A percentile compares a stretch with the other conserved stretches of the same genome.
Evolutionary conservation across 2,329 filamentous ascomycete genomes (phyloP).

Genomic region (Emericellopsis atlantica): DNA sequence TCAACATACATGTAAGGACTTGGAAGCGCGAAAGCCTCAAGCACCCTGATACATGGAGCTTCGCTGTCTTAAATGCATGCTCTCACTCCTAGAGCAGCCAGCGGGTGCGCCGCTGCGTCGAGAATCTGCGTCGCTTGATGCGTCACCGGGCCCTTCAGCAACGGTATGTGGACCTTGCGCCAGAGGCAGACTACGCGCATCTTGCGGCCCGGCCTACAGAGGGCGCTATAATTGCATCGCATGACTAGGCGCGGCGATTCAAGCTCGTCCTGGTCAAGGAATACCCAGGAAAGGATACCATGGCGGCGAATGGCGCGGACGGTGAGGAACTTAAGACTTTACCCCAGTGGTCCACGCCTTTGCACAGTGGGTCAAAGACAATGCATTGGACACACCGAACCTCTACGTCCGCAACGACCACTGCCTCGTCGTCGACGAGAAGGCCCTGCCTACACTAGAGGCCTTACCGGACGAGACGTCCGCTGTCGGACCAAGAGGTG

Average conservation of each 20-base stretch:
- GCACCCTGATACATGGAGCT: neutral
- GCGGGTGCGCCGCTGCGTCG: neutral
- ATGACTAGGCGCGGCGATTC: too few relatives aligned
- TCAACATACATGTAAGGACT: neutral
- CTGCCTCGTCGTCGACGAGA: conserved; percentile 1
- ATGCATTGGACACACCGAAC: neutral
- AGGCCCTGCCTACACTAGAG: neutral
- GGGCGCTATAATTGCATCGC: neutral
- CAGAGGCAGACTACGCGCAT: neutral
- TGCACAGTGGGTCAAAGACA: too few relatives aligned
- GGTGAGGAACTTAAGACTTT: conserved; percentile 1
- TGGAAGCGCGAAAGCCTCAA: neutral
- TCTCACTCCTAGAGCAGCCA: neutral
- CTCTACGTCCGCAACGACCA: conserved; percentile 2
- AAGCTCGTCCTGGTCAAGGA: conserved; percentile 9
- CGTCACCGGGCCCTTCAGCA: neutral
- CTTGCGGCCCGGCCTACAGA: neutral
- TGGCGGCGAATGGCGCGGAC: conserved; percentile 3
- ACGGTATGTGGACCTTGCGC: neutral
- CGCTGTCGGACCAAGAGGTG: neutral
- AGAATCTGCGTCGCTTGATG: neutral
- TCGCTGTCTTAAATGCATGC: neutral
- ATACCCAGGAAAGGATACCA: conserved; percentile 8
- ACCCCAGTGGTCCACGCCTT: neutral
- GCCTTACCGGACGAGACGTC: neutral